Evolutionary conservation across 805 yeast species (phyloP).

Genomic region (Sugiyamaella lignohabitans): DNA sequence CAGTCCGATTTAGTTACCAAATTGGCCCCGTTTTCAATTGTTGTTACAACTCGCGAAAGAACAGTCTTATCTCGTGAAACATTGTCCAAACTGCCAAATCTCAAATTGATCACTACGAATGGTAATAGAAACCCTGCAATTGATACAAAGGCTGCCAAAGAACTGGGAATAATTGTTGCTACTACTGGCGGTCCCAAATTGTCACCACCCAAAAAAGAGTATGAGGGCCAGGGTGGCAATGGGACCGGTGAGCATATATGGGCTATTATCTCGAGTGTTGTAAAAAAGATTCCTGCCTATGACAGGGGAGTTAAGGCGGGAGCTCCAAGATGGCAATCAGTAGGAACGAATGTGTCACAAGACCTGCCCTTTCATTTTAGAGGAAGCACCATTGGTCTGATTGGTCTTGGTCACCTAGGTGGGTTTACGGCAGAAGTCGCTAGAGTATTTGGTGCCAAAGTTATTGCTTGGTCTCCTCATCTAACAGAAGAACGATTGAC

Average conservation of each 20-base stretch:
- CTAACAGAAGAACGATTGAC: constrained; percentile 14
- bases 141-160: constrained; percentile 17
- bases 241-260: constrained; percentile 21
- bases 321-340: constrained; percentile 19
- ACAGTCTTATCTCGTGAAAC: constrained; percentile 15
- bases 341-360: constrained; percentile 7
- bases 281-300: constrained; percentile 17
- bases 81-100: constrained; percentile 15
- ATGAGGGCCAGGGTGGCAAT: constrained; percentile 9
- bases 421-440: constrained; percentile 16
- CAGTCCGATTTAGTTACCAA: constrained; percentile 7
- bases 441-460: constrained; percentile 19
- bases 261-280: constrained; percentile 18
- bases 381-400: constrained; percentile 19
- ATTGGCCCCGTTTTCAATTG: constrained; percentile 16
- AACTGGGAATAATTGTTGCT: constrained; percentile 17
- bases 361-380: constrained; percentile 14
- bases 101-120: constrained; percentile 20
- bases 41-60: constrained; percentile 22
- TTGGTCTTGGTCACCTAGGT: constrained; percentile 21
- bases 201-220: neutral
- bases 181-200: constrained; percentile 8
- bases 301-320: constrained; percentile 11
- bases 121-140: constrained; percentile 19
- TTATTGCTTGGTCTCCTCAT: constrained; percentile 21